phyloP scores from a whole-genome alignment of 352 stramenopile species.

The Globisporangium splendens region DNA sequence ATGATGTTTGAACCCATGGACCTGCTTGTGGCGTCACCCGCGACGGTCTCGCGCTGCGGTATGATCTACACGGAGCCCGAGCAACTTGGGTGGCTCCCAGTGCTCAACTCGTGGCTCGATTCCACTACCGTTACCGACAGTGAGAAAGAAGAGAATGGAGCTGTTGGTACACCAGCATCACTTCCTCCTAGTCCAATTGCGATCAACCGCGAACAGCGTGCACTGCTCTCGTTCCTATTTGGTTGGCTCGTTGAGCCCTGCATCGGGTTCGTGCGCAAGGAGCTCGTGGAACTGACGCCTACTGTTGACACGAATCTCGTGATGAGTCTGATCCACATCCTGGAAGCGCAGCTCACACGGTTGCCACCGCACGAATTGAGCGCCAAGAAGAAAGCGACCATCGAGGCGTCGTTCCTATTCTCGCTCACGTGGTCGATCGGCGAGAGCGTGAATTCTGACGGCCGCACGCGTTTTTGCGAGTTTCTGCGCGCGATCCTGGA shows the following conservation, averaged over 20 bases:
- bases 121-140: constrained; percentile 32
- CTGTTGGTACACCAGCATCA: constrained; percentile 1
- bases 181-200: constrained; percentile 46
- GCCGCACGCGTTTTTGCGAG: constrained; percentile 68
- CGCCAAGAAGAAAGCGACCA: constrained; percentile 51
- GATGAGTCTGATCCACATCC: constrained; percentile 83
- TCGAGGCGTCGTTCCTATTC: constrained; percentile 90
- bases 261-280: constrained; percentile 86
- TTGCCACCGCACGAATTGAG: constrained; percentile 68
- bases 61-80: constrained; percentile 96
- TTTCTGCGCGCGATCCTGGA: constrained; percentile 81
- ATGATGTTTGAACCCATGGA: constrained; percentile 97
- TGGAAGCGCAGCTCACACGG: constrained; percentile 66
- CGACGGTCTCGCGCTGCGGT: constrained; percentile 90
- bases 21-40: constrained; percentile 90
- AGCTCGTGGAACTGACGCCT: constrained; percentile 81
- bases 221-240: constrained; percentile 76
- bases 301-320: constrained; percentile 91
- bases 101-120: constrained; percentile 90
- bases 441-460: constrained; percentile 71
- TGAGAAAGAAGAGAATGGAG: constrained; percentile 10
- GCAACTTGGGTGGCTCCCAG: constrained; percentile 86
- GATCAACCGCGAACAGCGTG: constrained; percentile 71
- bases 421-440: constrained; percentile 90
- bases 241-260: constrained; percentile 88